Percentiles rank a stretch among this genome's conserved stretches.
Evolutionary conservation across 108 stramenopile genomes (phyloP).

Genomic region (Cyclostephanos tholiformis): DNA sequence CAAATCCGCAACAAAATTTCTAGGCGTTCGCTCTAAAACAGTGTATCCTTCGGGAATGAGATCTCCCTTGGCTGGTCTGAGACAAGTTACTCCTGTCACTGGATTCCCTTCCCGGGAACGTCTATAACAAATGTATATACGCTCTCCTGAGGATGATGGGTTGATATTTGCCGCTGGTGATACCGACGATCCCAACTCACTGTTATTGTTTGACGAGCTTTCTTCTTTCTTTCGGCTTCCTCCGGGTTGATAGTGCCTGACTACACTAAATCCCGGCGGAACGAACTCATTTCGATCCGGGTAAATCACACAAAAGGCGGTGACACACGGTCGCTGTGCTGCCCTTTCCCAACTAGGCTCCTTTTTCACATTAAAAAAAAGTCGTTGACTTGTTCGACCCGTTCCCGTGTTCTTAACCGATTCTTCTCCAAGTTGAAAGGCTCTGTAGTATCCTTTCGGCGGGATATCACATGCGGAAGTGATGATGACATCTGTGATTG

Average conservation of each 20-base stretch:
- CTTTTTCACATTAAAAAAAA: conserved; percentile 79
- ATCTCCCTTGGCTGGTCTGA: conserved; percentile 68
- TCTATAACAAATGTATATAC: conserved; percentile 78
- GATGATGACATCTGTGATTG: conserved; percentile 78
- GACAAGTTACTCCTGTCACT: conserved; percentile 73
- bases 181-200: neutral
- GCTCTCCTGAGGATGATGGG: conserved; percentile 57
- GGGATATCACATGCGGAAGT: conserved; percentile 60
- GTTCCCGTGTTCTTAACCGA: conserved; percentile 25
- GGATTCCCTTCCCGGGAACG: conserved; percentile 91
- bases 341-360: conserved; percentile 89
- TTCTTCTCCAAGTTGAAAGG: conserved; percentile 46
- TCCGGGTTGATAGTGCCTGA: conserved; percentile 45
- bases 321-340: conserved; percentile 86
- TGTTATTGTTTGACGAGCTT: conserved; percentile 11
- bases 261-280: conserved; percentile 86
- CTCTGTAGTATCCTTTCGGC: conserved; percentile 78
- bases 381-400: conserved; percentile 31
- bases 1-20: conserved; percentile 74
- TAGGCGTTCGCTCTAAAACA: conserved; percentile 77
- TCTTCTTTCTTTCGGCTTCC: conserved; percentile 24
- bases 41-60: conserved; percentile 83
- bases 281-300: conserved; percentile 86
- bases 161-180: conserved; percentile 62
- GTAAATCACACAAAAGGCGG: conserved; percentile 77